A percentile compares a stretch with the other conserved stretches of the same genome.
Evolutionary conservation across 306 rosid genomes (phyloP).

Genomic region (Rosa rugosa): DNA sequence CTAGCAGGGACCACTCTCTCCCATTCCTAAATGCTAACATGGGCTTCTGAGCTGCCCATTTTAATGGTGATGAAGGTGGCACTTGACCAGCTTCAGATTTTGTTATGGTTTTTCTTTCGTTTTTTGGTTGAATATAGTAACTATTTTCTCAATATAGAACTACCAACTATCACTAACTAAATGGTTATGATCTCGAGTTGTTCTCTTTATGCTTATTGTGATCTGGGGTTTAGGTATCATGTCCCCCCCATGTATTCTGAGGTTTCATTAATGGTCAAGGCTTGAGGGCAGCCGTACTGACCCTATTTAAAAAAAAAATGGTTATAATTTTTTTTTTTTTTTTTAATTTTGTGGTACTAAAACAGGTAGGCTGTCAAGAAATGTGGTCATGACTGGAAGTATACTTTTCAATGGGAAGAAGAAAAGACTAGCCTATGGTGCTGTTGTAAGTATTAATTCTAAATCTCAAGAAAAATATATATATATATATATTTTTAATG

Average conservation of each 20-base stretch:
- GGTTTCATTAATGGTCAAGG: no score
- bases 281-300: no score
- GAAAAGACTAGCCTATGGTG: constrained; percentile 56
- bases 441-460: constrained; percentile 49
- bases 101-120: not conserved
- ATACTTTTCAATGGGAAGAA: constrained; percentile 74
- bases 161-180: not conserved
- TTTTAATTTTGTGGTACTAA: not conserved
- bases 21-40: not conserved
- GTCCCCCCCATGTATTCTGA: no score
- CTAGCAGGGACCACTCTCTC: not conserved
- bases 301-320: no score
- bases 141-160: not conserved
- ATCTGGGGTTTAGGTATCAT: no score
- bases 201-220: no score
- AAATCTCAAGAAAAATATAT: not conserved
- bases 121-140: not conserved
- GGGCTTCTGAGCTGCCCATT: not conserved
- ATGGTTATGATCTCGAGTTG: no score
- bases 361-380: constrained; percentile 74
- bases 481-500: no score
- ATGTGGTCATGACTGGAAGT: constrained; percentile 80
- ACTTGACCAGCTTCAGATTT: not conserved
- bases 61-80: not conserved
- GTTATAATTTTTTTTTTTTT: not conserved